Percentiles rank a stretch among this genome's conserved stretches.
phyloP scores from a whole-genome alignment of 2,329 filamentous ascomycete genomes.

The Colletotrichum lentis region DNA sequence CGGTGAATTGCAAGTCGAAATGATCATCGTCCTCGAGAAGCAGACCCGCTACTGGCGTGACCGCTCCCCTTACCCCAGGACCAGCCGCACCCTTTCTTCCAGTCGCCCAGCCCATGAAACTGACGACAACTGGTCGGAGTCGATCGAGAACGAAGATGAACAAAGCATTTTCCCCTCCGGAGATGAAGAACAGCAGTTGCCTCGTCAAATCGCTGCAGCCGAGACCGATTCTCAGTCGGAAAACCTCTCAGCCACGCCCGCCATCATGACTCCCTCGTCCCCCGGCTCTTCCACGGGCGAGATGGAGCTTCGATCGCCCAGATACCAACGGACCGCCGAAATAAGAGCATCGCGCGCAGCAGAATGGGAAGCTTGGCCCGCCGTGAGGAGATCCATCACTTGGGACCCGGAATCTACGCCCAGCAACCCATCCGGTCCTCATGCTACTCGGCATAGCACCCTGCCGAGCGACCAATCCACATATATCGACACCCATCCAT shows the following conservation, averaged over 20 bases:
- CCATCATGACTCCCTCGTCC: no score
- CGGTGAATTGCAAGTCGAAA: background rate
- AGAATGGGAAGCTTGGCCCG: no score
- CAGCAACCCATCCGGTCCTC: background rate
- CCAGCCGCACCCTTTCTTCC: background rate
- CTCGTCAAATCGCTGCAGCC: no score
- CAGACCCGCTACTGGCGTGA: constrained; percentile 19
- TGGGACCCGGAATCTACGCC: background rate
- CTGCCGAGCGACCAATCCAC: background rate
- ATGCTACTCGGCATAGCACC: background rate
- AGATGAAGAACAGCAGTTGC: no score
- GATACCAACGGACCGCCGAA: background rate
- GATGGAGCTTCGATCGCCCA: background rate
- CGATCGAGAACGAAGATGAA: background rate
- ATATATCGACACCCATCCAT: background rate
- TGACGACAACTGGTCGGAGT: background rate
- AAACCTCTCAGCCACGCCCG: no score
- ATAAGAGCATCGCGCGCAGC: no score
- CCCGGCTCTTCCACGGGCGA: no score
- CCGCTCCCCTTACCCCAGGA: constrained; percentile 7
- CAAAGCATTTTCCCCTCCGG: no score
- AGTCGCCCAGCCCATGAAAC: background rate
- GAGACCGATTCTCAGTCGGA: no score
- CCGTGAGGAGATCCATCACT: background rate
- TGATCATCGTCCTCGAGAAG: background rate